These are phyloP conservation scores for Abelmoschus esculentus DNA, from an alignment of 345 rosid genomes.

Conservation along the genomic window DNA sequence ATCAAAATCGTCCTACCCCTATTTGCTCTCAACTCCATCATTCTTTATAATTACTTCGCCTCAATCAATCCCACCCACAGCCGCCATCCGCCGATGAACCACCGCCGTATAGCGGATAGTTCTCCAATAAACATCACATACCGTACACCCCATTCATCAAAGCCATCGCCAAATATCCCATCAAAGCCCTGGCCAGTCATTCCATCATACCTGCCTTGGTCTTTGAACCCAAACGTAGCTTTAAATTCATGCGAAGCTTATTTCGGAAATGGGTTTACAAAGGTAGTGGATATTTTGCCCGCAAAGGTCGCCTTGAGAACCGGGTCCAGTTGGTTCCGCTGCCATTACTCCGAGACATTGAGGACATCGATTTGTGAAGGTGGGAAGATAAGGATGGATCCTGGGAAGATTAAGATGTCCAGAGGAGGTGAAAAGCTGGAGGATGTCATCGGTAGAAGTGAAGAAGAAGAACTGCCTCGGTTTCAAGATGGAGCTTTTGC, in stretches of 20 bases:
- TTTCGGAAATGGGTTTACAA: conserved; percentile 80
- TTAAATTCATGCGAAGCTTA: conserved; percentile 66
- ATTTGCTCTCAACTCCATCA: conserved; percentile 54
- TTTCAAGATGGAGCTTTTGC: conserved; percentile 65
- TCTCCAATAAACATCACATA: background rate
- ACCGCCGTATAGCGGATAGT: conserved; percentile 6
- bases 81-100: conserved; percentile 1
- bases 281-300: conserved; percentile 47
- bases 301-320: conserved; percentile 4
- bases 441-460: conserved; percentile 68
- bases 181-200: conserved; percentile 79
- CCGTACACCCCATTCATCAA: conserved; percentile 13
- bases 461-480: conserved; percentile 68
- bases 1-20: conserved; percentile 42
- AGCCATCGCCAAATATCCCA: background rate
- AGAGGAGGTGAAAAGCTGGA: conserved; percentile 63
- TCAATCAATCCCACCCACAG: conserved; percentile 17
- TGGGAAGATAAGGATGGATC: conserved; percentile 70
- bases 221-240: conserved; percentile 26
- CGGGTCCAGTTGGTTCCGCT: conserved; percentile 62
- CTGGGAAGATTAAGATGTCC: conserved; percentile 63
- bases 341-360: conserved; percentile 60
- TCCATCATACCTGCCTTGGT: conserved; percentile 90
- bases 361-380: conserved; percentile 79
- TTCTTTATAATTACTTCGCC: conserved; percentile 59